Conservation (phyloP, 139 green algal genomes). For the Prasinococcaceae sp. region DNA sequence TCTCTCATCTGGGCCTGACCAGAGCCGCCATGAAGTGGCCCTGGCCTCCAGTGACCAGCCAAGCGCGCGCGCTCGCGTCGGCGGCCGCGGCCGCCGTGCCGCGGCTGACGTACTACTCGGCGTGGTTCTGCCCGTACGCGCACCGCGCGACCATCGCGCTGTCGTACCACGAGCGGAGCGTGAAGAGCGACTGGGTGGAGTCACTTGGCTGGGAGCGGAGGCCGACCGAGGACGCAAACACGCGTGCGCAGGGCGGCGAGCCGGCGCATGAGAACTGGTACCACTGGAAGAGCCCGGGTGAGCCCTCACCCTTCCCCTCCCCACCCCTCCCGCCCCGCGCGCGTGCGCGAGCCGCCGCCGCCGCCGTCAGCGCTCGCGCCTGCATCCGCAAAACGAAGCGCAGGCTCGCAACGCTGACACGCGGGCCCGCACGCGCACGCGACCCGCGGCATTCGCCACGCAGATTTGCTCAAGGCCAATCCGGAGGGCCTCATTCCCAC, state of each 20-base stretch:
- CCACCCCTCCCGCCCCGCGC: too few species aligned
- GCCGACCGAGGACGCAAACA: not conserved
- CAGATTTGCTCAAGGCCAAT: constrained; percentile 10
- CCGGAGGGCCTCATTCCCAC: constrained; percentile 13
- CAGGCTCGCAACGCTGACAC: too few species aligned
- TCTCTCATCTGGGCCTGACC: too few species aligned
- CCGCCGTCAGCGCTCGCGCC: too few species aligned
- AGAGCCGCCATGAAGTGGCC: too few species aligned
- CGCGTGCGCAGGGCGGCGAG: not conserved
- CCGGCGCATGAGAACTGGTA: constrained; percentile 20
- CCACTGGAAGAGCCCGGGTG: constrained; percentile 19
- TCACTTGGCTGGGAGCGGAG: constrained; percentile 13
- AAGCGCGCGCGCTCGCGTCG: too few species aligned
- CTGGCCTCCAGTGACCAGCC: too few species aligned
- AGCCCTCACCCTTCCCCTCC: too few species aligned
- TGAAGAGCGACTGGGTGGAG: constrained; percentile 14
- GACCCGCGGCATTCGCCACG: too few species aligned
- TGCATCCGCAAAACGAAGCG: too few species aligned
- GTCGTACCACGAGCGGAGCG: not conserved
- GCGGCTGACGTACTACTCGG: constrained; percentile 1
- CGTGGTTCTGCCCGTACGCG: constrained; percentile 21
- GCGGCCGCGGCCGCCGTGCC: not conserved
- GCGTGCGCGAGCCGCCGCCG: too few species aligned
- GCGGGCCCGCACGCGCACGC: too few species aligned
- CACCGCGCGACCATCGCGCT: constrained; percentile 17